Evolutionary conservation across 495 filamentous ascomycete genomes (phyloP).

Genomic region (Aspergillus leporis): DNA sequence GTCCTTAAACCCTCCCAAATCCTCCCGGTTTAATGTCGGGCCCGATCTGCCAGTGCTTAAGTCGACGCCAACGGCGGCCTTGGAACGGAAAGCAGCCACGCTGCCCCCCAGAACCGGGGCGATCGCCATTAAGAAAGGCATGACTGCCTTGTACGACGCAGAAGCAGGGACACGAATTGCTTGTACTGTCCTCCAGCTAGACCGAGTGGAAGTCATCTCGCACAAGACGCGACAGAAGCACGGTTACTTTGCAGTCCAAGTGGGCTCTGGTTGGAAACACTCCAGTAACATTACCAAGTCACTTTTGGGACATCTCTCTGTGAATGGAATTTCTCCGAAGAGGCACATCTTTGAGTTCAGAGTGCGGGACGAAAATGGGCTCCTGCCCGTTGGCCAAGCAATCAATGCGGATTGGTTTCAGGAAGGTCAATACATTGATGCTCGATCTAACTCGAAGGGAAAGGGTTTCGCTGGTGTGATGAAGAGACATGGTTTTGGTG

Average conservation of each 20-base stretch:
- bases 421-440: constrained; percentile 88
- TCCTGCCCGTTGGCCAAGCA: constrained; percentile 69
- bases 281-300: constrained; percentile 74
- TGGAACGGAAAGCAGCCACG: constrained; percentile 72
- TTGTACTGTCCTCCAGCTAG: constrained; percentile 92
- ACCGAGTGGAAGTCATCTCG: constrained; percentile 82
- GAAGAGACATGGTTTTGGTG: constrained; percentile 87
- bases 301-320: constrained; percentile 81
- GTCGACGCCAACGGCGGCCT: constrained; percentile 74
- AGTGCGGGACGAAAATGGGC: constrained; percentile 67
- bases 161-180: constrained; percentile 73
- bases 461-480: constrained; percentile 96
- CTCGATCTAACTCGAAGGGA: constrained; percentile 72
- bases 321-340: constrained; percentile 77
- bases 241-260: constrained; percentile 90
- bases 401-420: constrained; percentile 84
- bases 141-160: constrained; percentile 84
- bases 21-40: constrained; percentile 47
- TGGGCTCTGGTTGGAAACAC: constrained; percentile 78
- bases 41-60: constrained; percentile 56
- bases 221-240: constrained; percentile 78
- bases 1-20: constrained; percentile 50
- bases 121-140: constrained; percentile 87
- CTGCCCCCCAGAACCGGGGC: constrained; percentile 80
- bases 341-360: constrained; percentile 80